A percentile compares a stretch with the other conserved stretches of the same genome.
phyloP scores from a whole-genome alignment of 139 green algal genomes.

The Chlorella sp. region DNA sequence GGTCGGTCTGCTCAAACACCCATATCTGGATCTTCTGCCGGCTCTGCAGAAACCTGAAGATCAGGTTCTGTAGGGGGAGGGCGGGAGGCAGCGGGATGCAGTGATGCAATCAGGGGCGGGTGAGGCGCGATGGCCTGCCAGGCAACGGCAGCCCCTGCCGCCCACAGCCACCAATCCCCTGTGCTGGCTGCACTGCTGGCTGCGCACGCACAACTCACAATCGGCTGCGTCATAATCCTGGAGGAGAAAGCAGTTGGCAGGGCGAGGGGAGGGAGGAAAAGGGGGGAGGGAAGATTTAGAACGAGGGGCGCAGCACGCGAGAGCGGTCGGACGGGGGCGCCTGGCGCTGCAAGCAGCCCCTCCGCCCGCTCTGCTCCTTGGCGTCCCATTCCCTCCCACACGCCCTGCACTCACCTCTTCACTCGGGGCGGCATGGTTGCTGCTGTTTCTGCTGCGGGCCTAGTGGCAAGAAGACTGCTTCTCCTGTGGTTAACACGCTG shows the following conservation, averaged over 20 bases:
- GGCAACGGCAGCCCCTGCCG: not conserved
- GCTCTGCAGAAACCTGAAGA: conserved; percentile 98
- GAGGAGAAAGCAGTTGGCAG: too few relatives aligned
- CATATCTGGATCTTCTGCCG: conserved; percentile 95
- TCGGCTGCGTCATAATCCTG: conserved; percentile 91
- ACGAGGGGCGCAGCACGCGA: too few relatives aligned
- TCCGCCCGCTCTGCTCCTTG: too few relatives aligned
- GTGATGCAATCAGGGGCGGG: not conserved
- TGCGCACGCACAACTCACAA: conserved; percentile 52
- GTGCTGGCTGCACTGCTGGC: too few relatives aligned
- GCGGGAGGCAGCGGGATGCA: conserved; percentile 1
- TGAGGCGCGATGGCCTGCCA: not conserved
- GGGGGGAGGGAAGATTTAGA: too few relatives aligned
- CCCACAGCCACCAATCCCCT: too few relatives aligned
- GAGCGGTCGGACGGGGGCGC: too few relatives aligned
- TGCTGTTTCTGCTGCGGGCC: not conserved
- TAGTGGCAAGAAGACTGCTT: not conserved
- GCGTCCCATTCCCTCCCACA: too few relatives aligned
- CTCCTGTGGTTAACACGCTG: too few relatives aligned
- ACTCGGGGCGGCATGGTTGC: conserved; percentile 32
- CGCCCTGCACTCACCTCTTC: too few relatives aligned
- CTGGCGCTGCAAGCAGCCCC: too few relatives aligned
- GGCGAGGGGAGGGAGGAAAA: not conserved
- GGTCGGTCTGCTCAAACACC: conserved; percentile 95
- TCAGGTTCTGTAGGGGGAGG: conserved; percentile 81